Evolutionary conservation across 2,329 filamentous ascomycete genomes (phyloP).

Genomic region (Colletotrichum gloeosporioides): DNA sequence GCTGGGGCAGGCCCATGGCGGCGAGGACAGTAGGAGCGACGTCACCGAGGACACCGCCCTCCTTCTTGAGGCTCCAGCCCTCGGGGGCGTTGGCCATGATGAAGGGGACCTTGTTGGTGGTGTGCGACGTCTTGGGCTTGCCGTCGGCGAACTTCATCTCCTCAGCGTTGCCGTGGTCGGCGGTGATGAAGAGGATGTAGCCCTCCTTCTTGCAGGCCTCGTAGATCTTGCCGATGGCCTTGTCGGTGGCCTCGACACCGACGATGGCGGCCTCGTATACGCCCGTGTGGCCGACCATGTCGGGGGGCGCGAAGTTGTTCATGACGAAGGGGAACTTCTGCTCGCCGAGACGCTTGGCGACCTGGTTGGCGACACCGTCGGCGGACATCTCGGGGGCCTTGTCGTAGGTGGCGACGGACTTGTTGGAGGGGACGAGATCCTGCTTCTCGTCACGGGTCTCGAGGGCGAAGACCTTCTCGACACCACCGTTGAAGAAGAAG

Average conservation of each 20-base stretch:
- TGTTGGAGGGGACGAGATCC: constrained; percentile 85
- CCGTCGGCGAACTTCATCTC: constrained; percentile 98
- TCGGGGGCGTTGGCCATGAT: constrained; percentile 96
- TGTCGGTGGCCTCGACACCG: constrained; percentile 85
- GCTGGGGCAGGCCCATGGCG: constrained; percentile 89
- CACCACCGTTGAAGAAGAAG: constrained; percentile 99
- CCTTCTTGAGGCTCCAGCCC: constrained; percentile 81
- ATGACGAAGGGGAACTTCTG: constrained; percentile 95
- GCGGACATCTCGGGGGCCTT: constrained; percentile 95
- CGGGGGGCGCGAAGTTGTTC: constrained; percentile 99
- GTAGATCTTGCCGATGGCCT: constrained; percentile 90
- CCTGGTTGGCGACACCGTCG: constrained; percentile 86
- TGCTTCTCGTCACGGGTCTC: constrained; percentile 87
- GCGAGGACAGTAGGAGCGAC: constrained; percentile 94
- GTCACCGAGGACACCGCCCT: constrained; percentile 88
- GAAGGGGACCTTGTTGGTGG: constrained; percentile 96
- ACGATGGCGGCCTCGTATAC: constrained; percentile 94
- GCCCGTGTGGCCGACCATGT: constrained; percentile 99
- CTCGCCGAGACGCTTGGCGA: constrained; percentile 84
- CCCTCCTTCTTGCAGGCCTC: constrained; percentile 92
- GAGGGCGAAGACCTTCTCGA: constrained; percentile 93
- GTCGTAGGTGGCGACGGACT: constrained; percentile 91
- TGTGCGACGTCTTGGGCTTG: constrained; percentile 98
- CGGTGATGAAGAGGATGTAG: constrained; percentile 93
- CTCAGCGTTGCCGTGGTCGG: constrained; percentile 97